Base-by-base conservation (phyloP, 2,329 filamentous ascomycete species). In the Colletotrichum tropicale region DNA sequence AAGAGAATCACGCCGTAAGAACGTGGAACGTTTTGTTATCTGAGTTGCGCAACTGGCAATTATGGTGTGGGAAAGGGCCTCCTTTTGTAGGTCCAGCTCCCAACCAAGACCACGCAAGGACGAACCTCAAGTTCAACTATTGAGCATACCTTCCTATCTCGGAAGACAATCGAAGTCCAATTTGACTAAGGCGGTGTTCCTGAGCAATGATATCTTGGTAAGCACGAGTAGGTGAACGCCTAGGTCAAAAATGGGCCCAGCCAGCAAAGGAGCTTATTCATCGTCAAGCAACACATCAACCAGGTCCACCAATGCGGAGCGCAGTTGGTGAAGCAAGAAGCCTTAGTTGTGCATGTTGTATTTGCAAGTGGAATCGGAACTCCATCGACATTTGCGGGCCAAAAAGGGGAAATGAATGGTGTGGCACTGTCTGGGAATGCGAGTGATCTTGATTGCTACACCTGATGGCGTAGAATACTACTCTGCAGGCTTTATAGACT, bases 401-500 rank as follows among this genome's bases (percentile, higher is more conserved):
- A 48, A 48, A 7, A 48, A 21, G 0, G 43, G 10, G n/a, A 48
- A 21, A 48, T 48, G 12, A 48, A 48, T 13, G 43, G 3, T 48
- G n/a, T 13, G 43, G 43, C n/a, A n/a, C 18, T n/a, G 1, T 43
- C 9, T 12, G 18, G 12, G 18, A 2, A 12, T 12, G 18, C 18
- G 38, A 9, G n/a, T 48, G 38, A 48, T 48, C 38, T 48, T n/a
- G 38, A n/a, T 48, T 48, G 38, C 38, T n/a, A 48, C 18, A 12
- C 18, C 18, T 48, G 18, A 48, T 48, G 38, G 0, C n/a, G 9
- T 48, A n/a, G 1, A 48, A 48, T 58, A 58, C 55, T 58, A 62
- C 28, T 70, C 34, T 9, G 61, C 72, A 32, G 68, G 72, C 6
- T 62, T 48, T 2, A 83, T 69, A 26, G 80, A 82, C 70, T 85